Base-by-base conservation (phyloP, 257 asterid species). In the Jacaranda copaia region DNA sequence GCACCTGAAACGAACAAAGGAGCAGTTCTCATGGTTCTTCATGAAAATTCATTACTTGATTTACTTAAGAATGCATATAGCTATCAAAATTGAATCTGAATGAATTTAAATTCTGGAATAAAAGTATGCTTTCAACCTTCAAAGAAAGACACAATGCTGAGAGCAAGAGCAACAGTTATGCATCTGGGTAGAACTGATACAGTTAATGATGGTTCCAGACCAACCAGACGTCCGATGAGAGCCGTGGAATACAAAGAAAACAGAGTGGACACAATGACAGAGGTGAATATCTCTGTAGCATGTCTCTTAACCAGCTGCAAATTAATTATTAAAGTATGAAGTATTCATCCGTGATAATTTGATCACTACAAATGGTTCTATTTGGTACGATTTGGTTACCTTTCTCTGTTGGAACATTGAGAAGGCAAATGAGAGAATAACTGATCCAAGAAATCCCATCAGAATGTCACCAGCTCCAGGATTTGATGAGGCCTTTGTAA, bases 351-450 rank as follows among this genome's bases (percentile, higher is more conserved):
- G 32, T 3, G 18, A 55, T 55, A 3, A n/a, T 15, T 4, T 25
- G 1, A 25, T 25, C 32, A 25, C 1, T 25, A 25, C 32, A 25
- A 25, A 25, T 25, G 2, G 32, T 25, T 25, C 32, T 25, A 25
- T 25, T 25, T 25, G 32, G 2, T 25, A 25, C 32, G 32, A 42
- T 42, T 53, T 25, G 18, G 4, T 36, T 88, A 91, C 99, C 97
- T 93, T 95, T 82, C 98, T 90, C 85, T 95, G 99, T 80, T 91
- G 96, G 89, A 95, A 95, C 97, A 95, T 93, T 49, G 99, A 95
- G 88, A 95, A 93, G 84, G 99, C 97, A 77, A 95, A 95, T 58
- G 99, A 93, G 62, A 95, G 91, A 76, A 91, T 93, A 65, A 95
- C 99, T 1, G 99, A 93, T 85, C 99, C 99, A 57, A 95, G 86